Percentiles rank a stretch among this genome's conserved stretches.
Evolutionary conservation across 345 rosid species (phyloP).

Genomic region (Euclidium syriacum): DNA sequence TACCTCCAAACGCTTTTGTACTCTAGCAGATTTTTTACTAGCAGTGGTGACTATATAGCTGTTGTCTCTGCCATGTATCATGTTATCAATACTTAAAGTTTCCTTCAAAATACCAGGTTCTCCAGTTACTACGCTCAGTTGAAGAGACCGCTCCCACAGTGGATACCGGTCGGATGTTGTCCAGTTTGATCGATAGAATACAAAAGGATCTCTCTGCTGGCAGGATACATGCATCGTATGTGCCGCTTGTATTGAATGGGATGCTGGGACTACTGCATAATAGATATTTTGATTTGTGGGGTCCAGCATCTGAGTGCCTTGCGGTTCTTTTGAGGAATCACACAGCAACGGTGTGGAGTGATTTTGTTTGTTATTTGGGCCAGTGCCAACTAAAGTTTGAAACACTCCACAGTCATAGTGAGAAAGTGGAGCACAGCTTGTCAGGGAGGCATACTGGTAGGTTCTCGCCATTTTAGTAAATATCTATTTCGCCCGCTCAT

Average conservation of each 20-base stretch:
- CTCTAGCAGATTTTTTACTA: not conserved
- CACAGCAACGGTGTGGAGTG: slow-evolving; percentile 53
- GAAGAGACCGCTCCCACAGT: slow-evolving; percentile 64
- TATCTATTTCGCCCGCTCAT: slow-evolving; percentile 6
- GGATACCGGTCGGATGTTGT: slow-evolving; percentile 58
- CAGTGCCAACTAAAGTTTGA: slow-evolving; percentile 42
- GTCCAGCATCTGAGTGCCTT: slow-evolving; percentile 71
- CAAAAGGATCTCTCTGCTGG: slow-evolving; percentile 61
- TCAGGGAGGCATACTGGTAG: slow-evolving; percentile 46
- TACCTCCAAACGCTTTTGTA: not conserved
- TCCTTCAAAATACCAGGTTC: slow-evolving; percentile 50
- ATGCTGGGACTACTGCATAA: slow-evolving; percentile 69
- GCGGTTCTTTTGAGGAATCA: slow-evolving; percentile 54
- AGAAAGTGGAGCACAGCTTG: slow-evolving; percentile 29
- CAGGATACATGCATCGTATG: slow-evolving; percentile 52
- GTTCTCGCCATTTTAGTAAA: slow-evolving; percentile 18
- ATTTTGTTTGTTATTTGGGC: slow-evolving; percentile 44
- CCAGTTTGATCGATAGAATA: slow-evolving; percentile 49
- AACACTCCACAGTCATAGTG: slow-evolving; percentile 30
- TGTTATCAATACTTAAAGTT: not conserved
- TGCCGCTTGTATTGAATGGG: slow-evolving; percentile 59
- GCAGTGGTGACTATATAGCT: not conserved
- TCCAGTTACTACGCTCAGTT: slow-evolving; percentile 52
- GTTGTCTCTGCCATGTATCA: slow-evolving; percentile 2
- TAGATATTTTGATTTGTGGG: slow-evolving; percentile 62